Percentiles rank a stretch among this genome's conserved stretches.
Evolutionary conservation across 805 yeast genomes (phyloP).

Genomic region (Cyberlindnera euphorbiiphila): DNA sequence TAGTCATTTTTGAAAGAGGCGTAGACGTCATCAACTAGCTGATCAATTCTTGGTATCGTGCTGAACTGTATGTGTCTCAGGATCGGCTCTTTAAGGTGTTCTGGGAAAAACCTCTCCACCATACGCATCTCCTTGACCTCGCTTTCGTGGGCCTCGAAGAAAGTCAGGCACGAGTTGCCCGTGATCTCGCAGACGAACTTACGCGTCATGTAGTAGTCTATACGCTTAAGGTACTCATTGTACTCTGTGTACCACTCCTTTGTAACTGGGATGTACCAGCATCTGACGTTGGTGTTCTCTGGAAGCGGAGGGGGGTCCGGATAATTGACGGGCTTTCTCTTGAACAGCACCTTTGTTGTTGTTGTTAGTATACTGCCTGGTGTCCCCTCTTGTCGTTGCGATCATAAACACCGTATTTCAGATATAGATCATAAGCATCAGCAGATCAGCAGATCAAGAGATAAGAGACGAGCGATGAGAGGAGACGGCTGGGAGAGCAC

Average conservation of each 20-base stretch:
- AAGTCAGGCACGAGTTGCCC: constrained; percentile 88
- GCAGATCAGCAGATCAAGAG: no score
- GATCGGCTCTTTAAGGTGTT: constrained; percentile 89
- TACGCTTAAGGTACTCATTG: constrained; percentile 65
- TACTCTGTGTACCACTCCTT: constrained; percentile 83
- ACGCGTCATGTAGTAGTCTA: constrained; percentile 68
- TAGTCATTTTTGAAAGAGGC: constrained; percentile 72
- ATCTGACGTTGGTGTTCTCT: constrained; percentile 51
- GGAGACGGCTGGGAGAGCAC: no score
- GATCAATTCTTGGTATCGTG: constrained; percentile 75
- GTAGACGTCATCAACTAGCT: constrained; percentile 84
- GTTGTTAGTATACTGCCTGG: constrained; percentile 11
- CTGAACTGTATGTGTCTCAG: constrained; percentile 80
- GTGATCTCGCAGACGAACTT: constrained; percentile 95
- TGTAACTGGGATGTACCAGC: constrained; percentile 81
- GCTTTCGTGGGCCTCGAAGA: constrained; percentile 79
- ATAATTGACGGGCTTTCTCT: constrained; percentile 64
- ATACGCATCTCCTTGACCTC: constrained; percentile 61
- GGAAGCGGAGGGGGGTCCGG: constrained; percentile 58
- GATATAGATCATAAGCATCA: no score
- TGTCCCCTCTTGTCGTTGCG: no score
- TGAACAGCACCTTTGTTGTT: constrained; percentile 60
- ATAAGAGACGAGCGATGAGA: no score
- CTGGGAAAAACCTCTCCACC: constrained; percentile 83
- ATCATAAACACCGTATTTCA: no score